phyloP scores from a whole-genome alignment of 371 early-diverging fungal species.

The Parasitella parasitica region DNA sequence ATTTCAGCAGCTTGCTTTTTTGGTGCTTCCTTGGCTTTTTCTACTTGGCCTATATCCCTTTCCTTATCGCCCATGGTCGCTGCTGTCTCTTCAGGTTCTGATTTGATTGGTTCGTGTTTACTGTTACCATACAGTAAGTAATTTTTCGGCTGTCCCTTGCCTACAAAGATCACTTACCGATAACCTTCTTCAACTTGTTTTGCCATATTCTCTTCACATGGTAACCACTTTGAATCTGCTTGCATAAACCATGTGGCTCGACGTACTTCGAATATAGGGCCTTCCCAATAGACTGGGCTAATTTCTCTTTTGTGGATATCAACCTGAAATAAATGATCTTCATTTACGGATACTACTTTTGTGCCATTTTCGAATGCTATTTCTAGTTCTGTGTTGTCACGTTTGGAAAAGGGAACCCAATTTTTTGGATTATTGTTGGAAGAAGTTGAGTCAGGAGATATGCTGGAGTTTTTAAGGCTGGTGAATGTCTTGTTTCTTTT shows the following conservation, averaged over 20 bases:
- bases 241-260: conserved; percentile 84
- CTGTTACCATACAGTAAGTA: conserved; percentile 10
- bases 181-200: conserved; percentile 85
- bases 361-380: conserved; percentile 38
- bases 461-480: background rate
- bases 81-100: background rate
- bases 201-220: conserved; percentile 81
- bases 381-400: conserved; percentile 61
- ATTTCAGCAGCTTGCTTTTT: background rate
- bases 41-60: conserved; percentile 9
- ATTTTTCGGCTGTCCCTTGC: background rate
- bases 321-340: conserved; percentile 81
- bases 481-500: conserved; percentile 10
- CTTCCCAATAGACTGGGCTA: conserved; percentile 83
- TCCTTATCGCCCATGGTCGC: background rate
- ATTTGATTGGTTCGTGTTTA: conserved; percentile 32
- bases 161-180: conserved; percentile 35
- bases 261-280: conserved; percentile 76
- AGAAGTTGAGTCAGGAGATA: background rate
- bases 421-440: conserved; percentile 19
- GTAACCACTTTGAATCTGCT: conserved; percentile 62
- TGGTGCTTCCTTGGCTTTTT: background rate
- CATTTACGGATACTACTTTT: conserved; percentile 54
- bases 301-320: conserved; percentile 70
- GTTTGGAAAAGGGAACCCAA: conserved; percentile 63